phyloP scores from a whole-genome alignment of 805 yeast genomes.

The Ogataea pini region DNA sequence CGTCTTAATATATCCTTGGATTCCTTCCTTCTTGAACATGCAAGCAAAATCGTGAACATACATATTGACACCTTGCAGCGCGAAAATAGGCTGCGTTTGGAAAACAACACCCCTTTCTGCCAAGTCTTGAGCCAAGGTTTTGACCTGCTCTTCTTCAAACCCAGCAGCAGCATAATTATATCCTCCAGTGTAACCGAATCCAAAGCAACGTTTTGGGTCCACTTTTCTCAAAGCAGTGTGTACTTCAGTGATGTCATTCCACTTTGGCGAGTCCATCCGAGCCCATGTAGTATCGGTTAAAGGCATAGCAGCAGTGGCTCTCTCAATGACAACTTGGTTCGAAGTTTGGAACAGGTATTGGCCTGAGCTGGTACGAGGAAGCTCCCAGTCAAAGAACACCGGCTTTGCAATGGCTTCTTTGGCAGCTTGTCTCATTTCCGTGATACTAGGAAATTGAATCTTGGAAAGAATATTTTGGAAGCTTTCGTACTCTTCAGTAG shows the following conservation, averaged over 20 bases:
- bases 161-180: constrained; percentile 65
- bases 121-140: constrained; percentile 51
- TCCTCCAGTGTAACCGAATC: constrained; percentile 60
- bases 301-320: constrained; percentile 57
- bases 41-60: constrained; percentile 52
- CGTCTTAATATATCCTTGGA: constrained; percentile 40
- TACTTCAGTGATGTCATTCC: constrained; percentile 49
- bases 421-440: constrained; percentile 22
- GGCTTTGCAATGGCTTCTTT: constrained; percentile 31
- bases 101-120: constrained; percentile 58
- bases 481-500: constrained; percentile 20
- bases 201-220: constrained; percentile 55
- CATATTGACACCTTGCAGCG: constrained; percentile 60
- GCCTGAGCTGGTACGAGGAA: constrained; percentile 60
- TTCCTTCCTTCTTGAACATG: constrained; percentile 52
- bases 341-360: constrained; percentile 51
- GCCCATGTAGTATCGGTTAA: constrained; percentile 62
- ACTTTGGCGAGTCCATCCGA: constrained; percentile 60
- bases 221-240: constrained; percentile 47
- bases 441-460: constrained; percentile 23
- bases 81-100: constrained; percentile 48
- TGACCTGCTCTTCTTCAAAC: constrained; percentile 45
- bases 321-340: constrained; percentile 53
- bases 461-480: constrained; percentile 10
- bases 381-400: constrained; percentile 57